phyloP scores from a whole-genome alignment of 1,139 yeast species.

The Candida pseudocylindracea region DNA sequence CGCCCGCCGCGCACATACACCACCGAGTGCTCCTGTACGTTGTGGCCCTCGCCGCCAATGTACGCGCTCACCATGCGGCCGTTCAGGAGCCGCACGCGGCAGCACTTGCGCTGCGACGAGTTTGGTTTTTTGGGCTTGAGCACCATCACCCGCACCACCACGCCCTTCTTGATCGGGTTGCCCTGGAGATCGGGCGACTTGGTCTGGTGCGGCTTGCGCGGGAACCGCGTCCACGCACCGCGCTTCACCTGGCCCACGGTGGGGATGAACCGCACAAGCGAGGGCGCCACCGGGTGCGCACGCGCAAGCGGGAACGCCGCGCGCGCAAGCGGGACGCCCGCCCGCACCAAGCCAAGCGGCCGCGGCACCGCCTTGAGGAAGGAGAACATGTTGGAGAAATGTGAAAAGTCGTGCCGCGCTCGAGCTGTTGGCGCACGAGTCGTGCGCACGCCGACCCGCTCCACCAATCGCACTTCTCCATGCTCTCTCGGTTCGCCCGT shows the following conservation, averaged over 20 bases:
- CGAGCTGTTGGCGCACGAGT: too few relatives aligned
- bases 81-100: constrained; percentile 81
- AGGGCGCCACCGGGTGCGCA: too few relatives aligned
- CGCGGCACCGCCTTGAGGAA: background rate
- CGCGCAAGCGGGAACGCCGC: too few relatives aligned
- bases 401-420: background rate
- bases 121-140: constrained; percentile 96
- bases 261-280: too few relatives aligned
- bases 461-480: too few relatives aligned
- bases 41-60: constrained; percentile 97
- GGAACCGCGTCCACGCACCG: too few relatives aligned
- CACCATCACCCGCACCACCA: constrained; percentile 84
- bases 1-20: constrained; percentile 94
- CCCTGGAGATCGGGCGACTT: constrained; percentile 67
- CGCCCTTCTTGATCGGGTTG: constrained; percentile 80
- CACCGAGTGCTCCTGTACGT: constrained; percentile 94
- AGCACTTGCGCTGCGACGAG: constrained; percentile 93
- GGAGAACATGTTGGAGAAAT: constrained; percentile 1
- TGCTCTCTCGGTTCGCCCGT: too few relatives aligned
- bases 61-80: constrained; percentile 83
- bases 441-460: too few relatives aligned
- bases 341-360: too few relatives aligned
- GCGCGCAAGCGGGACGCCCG: too few relatives aligned
- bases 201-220: constrained; percentile 15
- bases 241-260: too few relatives aligned